Base-by-base conservation (phyloP, 2,329 filamentous ascomycete species). In the Simplicillium aogashimaense region DNA sequence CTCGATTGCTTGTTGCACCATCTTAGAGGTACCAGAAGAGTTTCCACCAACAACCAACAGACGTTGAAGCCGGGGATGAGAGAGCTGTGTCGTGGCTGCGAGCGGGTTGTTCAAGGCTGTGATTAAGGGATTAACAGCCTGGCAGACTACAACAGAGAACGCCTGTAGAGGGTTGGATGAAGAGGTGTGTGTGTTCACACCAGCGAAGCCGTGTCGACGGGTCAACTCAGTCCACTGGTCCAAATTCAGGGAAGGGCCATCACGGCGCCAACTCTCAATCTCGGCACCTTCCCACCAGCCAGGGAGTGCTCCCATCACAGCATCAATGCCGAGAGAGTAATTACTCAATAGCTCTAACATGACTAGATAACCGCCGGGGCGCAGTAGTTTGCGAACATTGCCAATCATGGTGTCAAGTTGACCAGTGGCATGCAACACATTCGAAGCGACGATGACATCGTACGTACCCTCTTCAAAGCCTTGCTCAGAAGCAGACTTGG, bases 251-350 rank as follows among this genome's bases (percentile, higher is more conserved):
- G 14, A 44, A 0, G 47, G 47, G 4, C 35, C 29, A 9, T 44
- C 41, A 16, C 16, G 18, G 1, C 51, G 43, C 4, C 48, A 50
- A 7, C 55, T 50, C 1, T 52, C 43, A 2, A 36, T 30, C 9
- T 50, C 53, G 6, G 52, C 30, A 13, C 30, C 30, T 15, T 32
- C 36, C 52, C 55, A 57, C 56, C 57, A 60, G 11, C 54, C 56
- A 0, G 48, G 42, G 4, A 63, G 40, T 7, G 40, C 43, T 13
- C 52, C 52, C 28, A 58, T 50, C 10, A 53, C 41, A n/a, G 41
- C 34, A 6, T 41, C 44, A 13, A 45, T 37, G 0, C 50, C 39
- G 11, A 42, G 32, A 36, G 8, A 31, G 11, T 48, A 35, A n/a
- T 46, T 36, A 12, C 16, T 43, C 4, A 48, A 50, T 10, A 48